Base-by-base conservation (phyloP, 495 filamentous ascomycete genomes). In the Hypoxylon fuscum region DNA sequence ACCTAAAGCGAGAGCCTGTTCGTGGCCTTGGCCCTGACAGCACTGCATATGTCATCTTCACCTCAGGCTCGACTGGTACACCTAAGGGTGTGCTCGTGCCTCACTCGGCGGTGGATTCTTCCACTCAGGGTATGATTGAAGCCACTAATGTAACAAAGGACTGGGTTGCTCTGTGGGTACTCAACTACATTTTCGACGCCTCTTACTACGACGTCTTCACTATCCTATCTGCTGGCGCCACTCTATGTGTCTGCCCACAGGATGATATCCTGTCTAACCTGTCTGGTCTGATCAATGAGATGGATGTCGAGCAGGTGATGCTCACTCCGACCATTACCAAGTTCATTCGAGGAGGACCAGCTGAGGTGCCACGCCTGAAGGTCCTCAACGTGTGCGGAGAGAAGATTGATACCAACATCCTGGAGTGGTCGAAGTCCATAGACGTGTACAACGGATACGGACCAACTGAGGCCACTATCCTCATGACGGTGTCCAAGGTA, bases 201-300 rank as follows among this genome's bases (percentile, higher is more conserved):
- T 90, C 92, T 45, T 90, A 93, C 57, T 71, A 88, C 64, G 90
- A 94, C 71, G 90, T 93, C 14, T 94, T 94, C 74, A 94, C 90
- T 0, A 89, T 90, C 2, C 77, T 93, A 7, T 93, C 90, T 74
- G 73, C 90, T 23, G 88, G 88, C 41, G 89, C 89, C 0, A 82
- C 85, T 58, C 70, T 93, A 0, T 71, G 92, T 22, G 88, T 94
- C 3, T 89, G 90, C 2, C 80, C 83, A 7, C 83, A 83, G 41
- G 90, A 91, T 50, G 86, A 89, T 63, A 93, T 94, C 37, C 82
- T 86, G 60, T 89, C 92, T 68, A 81, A 78, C 45, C 79, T 94
- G 21, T 90, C 90, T 1, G 88, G 90, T 64, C 92, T 90, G 90
- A 92, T 93, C 87, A 77, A 77, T 46, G 77, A 86, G 48, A 81